Percentiles rank a stretch among this genome's conserved stretches.
phyloP scores from a whole-genome alignment of 1,284 basidiomycete species.

The Vanrija humicola region DNA sequence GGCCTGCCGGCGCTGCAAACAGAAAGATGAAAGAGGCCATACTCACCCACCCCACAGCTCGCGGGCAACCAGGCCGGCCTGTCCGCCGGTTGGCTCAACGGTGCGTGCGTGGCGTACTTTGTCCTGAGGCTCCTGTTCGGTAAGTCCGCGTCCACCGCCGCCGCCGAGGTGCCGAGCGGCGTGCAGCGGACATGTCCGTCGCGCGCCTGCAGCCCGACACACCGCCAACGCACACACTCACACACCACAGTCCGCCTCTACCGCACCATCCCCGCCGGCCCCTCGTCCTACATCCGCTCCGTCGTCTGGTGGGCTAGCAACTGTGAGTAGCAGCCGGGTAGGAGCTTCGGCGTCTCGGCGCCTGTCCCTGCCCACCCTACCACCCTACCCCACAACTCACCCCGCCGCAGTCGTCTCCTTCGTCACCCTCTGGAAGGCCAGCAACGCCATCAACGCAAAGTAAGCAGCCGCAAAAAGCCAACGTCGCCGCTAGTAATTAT shows the following conservation, averaged over 20 bases:
- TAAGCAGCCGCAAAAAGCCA: neutral
- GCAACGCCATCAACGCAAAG: slow-evolving; percentile 19
- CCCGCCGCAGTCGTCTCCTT: slow-evolving; percentile 23
- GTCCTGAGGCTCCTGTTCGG: slow-evolving; percentile 26
- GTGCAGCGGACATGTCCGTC: no score
- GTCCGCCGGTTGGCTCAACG: slow-evolving; percentile 31
- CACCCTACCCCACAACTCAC: neutral
- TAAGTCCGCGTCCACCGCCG: slow-evolving; percentile 4
- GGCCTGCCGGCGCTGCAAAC: neutral
- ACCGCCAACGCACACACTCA: neutral
- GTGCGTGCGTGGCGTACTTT: slow-evolving; percentile 29
- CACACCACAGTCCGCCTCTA: slow-evolving; percentile 27
- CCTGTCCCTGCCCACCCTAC: no score
- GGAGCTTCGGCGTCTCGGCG: neutral
- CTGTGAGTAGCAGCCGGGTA: slow-evolving; percentile 21
- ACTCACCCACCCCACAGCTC: slow-evolving; percentile 16
- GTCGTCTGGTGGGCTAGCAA: slow-evolving; percentile 29
- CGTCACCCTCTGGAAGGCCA: slow-evolving; percentile 28
- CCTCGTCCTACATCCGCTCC: slow-evolving; percentile 22
- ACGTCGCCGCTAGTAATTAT: neutral
- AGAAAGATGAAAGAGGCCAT: no score
- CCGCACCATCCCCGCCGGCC: slow-evolving; percentile 24
- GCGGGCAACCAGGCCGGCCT: slow-evolving; percentile 37
- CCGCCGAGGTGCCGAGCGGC: no score
- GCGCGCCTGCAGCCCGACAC: neutral